Percentiles rank a stretch among this genome's conserved stretches.
Conservation (phyloP, 805 yeast genomes). For the Pichia cephalocereana region DNA sequence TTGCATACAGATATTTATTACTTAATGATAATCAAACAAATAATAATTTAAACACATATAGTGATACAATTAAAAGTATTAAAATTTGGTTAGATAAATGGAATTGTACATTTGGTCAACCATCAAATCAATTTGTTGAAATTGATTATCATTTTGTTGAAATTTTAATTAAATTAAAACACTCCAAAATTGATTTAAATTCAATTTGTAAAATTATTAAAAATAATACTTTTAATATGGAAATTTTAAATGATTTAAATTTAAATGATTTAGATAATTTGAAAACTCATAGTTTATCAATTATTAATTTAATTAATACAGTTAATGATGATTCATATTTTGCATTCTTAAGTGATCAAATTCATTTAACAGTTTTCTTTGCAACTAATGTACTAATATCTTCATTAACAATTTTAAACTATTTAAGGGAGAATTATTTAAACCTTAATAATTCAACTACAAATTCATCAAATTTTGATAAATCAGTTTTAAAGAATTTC, state of each 20-base stretch:
- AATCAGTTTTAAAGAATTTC: not conserved
- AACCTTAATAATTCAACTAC: not conserved
- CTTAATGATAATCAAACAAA: conserved; percentile 14
- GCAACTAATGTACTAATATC: conserved; percentile 31
- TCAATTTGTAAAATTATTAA: not conserved
- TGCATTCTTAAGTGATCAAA: conserved; percentile 63
- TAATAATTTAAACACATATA: conserved; percentile 3
- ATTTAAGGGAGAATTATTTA: not conserved
- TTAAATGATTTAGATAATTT: conserved; percentile 21
- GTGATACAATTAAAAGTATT: conserved; percentile 30
- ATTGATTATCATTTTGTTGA: conserved; percentile 57
- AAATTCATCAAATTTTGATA: no score
- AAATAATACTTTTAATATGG: not conserved
- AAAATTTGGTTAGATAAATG: conserved; percentile 57
- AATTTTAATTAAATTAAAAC: conserved; percentile 32
- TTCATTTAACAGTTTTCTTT: conserved; percentile 44
- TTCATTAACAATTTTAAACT: conserved; percentile 8
- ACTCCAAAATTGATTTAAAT: conserved; percentile 6
- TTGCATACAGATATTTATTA: conserved; percentile 51
- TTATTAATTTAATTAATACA: conserved; percentile 32
- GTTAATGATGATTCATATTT: conserved; percentile 43
- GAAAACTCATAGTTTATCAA: conserved; percentile 30
- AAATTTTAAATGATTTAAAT: not conserved
- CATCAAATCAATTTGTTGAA: conserved; percentile 66
- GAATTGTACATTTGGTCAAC: conserved; percentile 60